A percentile compares a stretch with the other conserved stretches of the same genome.
These are phyloP conservation scores for Dactylonectria estremocensis DNA, from an alignment of 2,329 filamentous ascomycete species.

Conservation along the genomic window DNA sequence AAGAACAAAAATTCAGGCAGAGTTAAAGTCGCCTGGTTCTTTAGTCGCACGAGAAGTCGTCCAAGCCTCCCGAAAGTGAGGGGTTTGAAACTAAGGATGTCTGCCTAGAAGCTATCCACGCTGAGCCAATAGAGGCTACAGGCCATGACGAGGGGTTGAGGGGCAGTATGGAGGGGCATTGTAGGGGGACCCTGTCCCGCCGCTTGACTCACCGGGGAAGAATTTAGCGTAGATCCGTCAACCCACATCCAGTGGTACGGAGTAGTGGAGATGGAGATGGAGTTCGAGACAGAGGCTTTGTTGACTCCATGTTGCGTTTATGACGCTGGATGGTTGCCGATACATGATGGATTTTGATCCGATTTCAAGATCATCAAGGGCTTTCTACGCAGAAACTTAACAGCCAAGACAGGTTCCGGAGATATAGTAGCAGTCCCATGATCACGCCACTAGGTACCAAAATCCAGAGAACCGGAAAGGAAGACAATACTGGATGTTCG, in stretches of 20 bases:
- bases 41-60: background rate
- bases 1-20: background rate
- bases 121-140: background rate
- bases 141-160: background rate
- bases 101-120: conserved; percentile 17
- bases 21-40: background rate
- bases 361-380: too few species aligned
- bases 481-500: too few species aligned
- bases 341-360: too few species aligned
- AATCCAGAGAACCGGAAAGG: too few species aligned
- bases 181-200: conserved; percentile 2
- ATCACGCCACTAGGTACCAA: too few species aligned
- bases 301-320: too few species aligned
- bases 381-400: too few species aligned
- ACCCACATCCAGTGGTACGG: background rate
- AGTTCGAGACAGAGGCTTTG: too few species aligned
- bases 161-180: conserved; percentile 10
- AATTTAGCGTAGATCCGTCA: conserved; percentile 28
- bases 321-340: too few species aligned
- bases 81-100: background rate
- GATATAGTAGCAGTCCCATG: background rate
- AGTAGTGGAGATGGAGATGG: too few species aligned
- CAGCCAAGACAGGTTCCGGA: too few species aligned
- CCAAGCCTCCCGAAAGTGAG: background rate
- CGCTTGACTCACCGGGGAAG: conserved; percentile 45